Base-by-base conservation (phyloP, 495 filamentous ascomycete species). In the Mytilinidion resinicola region DNA sequence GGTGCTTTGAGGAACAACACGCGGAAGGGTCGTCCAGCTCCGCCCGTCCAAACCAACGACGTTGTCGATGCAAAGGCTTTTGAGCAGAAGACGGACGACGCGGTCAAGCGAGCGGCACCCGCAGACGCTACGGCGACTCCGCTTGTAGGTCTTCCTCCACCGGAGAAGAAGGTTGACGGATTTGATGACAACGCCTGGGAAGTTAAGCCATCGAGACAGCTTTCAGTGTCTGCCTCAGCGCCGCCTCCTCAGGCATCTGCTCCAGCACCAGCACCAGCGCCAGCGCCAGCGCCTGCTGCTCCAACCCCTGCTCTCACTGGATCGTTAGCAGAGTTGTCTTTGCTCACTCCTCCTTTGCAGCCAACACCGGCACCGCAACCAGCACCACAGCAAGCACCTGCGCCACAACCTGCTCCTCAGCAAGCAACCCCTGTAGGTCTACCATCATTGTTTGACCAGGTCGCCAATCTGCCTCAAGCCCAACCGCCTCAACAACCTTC, bases 151-250 rank as follows among this genome's bases (percentile, higher is more conserved):
- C 76, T 77, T 56, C 78, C 84, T 17, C 56, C 68, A 10, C 67
- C 71, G n/a, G 59, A 61, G 17, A 68, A 70, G 53, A 74, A 71
- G 64, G 50, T 71, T 17, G 73, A 77, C 50, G 90, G 90, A 19
- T 97, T 99, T 61, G 93, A 99, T 42, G 95, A 98, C 66, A 89
- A 96, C 77, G 95, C 95, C 30, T 99, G 93, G 93, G 89, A 91
- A 67, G 85, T 93, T 9, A 96, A 96, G 75, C 89, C 91, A n/a
- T 79, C 88, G n/a, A 89, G 84, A 70, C 81, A 84, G 60, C 69
- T 75, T 3, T 59, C 71, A 50, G 25, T 72, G 49, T 66, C 59
- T 15, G 69, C 78, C 9, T 61, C 73, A 19, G 56, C 73, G 1
- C 64, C 76, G 51, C 70, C 75, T 34, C 63, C 74, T 12, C 17